Evolutionary conservation across 495 filamentous ascomycete genomes (phyloP), one percentile per base, ranked within the genome.

Genomic region (Cladorrhinum samala): DNA sequence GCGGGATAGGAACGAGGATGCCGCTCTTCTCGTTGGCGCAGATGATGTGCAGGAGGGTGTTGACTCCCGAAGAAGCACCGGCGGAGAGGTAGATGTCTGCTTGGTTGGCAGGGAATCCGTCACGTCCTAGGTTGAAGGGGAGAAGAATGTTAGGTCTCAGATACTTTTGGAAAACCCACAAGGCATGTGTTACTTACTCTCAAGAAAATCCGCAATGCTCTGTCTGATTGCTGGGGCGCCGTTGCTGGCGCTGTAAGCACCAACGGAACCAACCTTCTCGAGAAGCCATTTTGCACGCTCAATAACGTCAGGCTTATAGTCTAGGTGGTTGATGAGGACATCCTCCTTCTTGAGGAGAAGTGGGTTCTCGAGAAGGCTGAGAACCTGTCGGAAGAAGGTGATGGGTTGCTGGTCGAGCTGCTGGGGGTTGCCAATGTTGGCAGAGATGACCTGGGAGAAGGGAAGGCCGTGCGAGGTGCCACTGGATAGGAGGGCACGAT

Each of bases 341-440:
- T 91, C 82, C 60, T 87, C 79, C 54, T 91, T 82, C 61, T 95
- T 81, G 49, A 98, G 74, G 8, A 98, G 75, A 41, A 70, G 56
- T 2, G 93, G 93, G 75, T 96, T 89, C 72, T 98, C 93, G 50
- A 98, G 75, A 45, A 98, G 71, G 75, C 90, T 96, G 64, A 95
- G 78, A 9, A 97, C 94, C 73, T 98, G 94, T 51, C 93, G 85
- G 84, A 98, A 95, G 79, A 95, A 98, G 58, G 92, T 97, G 64
- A 98, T 90, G 59, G 93, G 93, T 77, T 96, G 93, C 77, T 98
- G 93, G 72, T 94, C 93, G 50, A 98, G 84, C 72, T 97, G 94
- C 67, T 98, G 93, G 6, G 94, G 93, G 74, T 98, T 98, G 59
- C 94, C 93, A 66, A 98, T 98, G 71, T 98, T 98, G 70, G 93